phyloP scores from a whole-genome alignment of 352 stramenopile genomes.

The Achlya hypogyna region DNA sequence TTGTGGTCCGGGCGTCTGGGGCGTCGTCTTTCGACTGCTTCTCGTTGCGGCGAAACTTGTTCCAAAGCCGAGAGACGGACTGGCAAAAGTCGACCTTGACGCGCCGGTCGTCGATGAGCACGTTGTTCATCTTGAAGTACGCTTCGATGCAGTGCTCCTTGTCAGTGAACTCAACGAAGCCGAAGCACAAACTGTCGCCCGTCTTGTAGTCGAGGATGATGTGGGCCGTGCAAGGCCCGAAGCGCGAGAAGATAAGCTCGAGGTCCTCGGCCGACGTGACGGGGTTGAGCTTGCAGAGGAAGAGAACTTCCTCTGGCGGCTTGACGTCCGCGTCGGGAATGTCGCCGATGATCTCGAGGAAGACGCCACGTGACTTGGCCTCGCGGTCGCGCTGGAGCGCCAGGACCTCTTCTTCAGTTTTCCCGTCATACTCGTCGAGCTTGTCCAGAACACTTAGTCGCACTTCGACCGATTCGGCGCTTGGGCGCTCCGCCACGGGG shows the following conservation, averaged over 20 bases:
- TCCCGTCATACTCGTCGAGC: constrained; percentile 59
- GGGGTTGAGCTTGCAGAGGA: constrained; percentile 95
- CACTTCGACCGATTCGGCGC: constrained; percentile 85
- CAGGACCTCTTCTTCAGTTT: constrained; percentile 84
- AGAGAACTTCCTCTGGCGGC: constrained; percentile 97
- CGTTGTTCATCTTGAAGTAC: constrained; percentile 99
- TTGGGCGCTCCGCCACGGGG: constrained; percentile 77
- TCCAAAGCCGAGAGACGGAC: constrained; percentile 97
- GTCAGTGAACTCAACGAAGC: constrained; percentile 97
- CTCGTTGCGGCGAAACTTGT: constrained; percentile 75
- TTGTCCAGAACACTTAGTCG: constrained; percentile 87
- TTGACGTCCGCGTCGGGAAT: constrained; percentile 95
- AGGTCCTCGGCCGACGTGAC: constrained; percentile 91
- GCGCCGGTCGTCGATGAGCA: constrained; percentile 95
- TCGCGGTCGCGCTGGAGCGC: constrained; percentile 85
- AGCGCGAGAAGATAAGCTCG: constrained; percentile 92
- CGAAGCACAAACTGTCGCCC: constrained; percentile 96
- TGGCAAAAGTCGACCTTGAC: constrained; percentile 97
- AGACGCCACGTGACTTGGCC: constrained; percentile 91
- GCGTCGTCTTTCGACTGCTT: constrained; percentile 42
- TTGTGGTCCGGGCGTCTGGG: constrained; percentile 31
- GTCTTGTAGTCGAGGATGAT: constrained; percentile 98
- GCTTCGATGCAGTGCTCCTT: constrained; percentile 91
- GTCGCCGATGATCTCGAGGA: constrained; percentile 99
- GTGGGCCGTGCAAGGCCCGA: constrained; percentile 82